phyloP scores from a whole-genome alignment of 2,329 filamentous ascomycete species.

The Septoria petroselini region DNA sequence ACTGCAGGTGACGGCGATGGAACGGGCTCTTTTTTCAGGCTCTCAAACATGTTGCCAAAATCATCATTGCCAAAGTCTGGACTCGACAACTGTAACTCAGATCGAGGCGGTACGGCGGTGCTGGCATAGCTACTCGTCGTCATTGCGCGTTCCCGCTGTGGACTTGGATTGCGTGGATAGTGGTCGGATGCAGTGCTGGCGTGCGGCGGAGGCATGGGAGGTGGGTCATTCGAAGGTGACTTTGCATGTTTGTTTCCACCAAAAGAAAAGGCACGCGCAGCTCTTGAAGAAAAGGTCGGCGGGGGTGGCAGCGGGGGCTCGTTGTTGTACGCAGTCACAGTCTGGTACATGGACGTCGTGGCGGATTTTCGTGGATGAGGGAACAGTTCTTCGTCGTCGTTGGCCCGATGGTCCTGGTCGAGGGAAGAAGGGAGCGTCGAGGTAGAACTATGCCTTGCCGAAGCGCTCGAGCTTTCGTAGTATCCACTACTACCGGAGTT shows the following conservation, averaged over 20 bases:
- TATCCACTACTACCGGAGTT: slow-evolving; percentile 48
- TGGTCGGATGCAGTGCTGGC: not conserved
- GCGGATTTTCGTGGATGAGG: slow-evolving; percentile 36
- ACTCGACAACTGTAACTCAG: slow-evolving; percentile 32
- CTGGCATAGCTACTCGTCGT: slow-evolving; percentile 42
- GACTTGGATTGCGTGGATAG: slow-evolving; percentile 20
- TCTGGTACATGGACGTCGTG: slow-evolving; percentile 42
- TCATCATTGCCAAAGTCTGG: slow-evolving; percentile 37
- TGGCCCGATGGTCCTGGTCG: slow-evolving; percentile 41
- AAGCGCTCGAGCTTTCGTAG: slow-evolving; percentile 43
- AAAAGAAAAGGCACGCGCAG: slow-evolving; percentile 54
- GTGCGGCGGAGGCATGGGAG: slow-evolving; percentile 25
- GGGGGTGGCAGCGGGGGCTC: slow-evolving; percentile 35
- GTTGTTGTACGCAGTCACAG: slow-evolving; percentile 41
- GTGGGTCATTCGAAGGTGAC: slow-evolving; percentile 21
- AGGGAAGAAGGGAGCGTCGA: slow-evolving; percentile 57
- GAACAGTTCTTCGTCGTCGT: slow-evolving; percentile 39
- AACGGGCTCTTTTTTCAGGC: slow-evolving; percentile 28
- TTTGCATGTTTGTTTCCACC: slow-evolving; percentile 41
- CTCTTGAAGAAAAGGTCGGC: slow-evolving; percentile 41
- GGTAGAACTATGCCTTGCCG: slow-evolving; percentile 54
- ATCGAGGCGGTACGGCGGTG: slow-evolving; percentile 37
- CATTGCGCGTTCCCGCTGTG: slow-evolving; percentile 42
- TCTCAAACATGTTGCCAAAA: slow-evolving; percentile 40
- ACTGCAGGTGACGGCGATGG: slow-evolving; percentile 24